These are phyloP conservation scores for Rehmannia glutinosa DNA, from an alignment of 257 asterid species.

Conservation along the genomic window DNA sequence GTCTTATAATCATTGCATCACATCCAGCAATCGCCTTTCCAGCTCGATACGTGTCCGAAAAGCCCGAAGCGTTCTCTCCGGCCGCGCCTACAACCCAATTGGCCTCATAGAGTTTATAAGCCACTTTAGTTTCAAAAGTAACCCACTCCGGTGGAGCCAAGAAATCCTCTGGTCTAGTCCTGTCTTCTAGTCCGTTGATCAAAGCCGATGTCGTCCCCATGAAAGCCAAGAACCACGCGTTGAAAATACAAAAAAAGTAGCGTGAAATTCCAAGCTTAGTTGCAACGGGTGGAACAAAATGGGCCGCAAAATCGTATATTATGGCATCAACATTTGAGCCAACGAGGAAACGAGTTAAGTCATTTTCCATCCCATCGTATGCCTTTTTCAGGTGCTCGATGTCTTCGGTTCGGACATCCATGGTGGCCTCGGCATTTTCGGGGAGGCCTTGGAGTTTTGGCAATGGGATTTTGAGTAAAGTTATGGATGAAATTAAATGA, in stretches of 20 bases:
- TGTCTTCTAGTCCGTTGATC: background rate
- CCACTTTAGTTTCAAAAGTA: background rate
- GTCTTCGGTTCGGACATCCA: background rate
- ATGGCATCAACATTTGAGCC: background rate
- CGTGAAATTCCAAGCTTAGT: background rate
- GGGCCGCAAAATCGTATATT: background rate
- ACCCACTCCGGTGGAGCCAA: slow-evolving; percentile 19
- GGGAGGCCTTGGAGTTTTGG: background rate
- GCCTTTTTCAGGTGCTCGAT: slow-evolving; percentile 6
- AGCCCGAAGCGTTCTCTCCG: background rate
- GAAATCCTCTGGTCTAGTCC: slow-evolving; percentile 10
- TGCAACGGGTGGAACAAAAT: slow-evolving; percentile 2
- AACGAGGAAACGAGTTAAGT: background rate
- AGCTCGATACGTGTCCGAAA: background rate
- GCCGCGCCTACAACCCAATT: background rate
- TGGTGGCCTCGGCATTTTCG: background rate
- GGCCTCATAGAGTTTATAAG: background rate
- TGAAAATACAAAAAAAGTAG: background rate
- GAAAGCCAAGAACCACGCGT: slow-evolving; percentile 4
- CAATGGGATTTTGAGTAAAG: background rate
- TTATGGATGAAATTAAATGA: background rate
- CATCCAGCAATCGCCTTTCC: background rate
- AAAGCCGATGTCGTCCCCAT: background rate
- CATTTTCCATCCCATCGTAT: background rate
- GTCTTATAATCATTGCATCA: background rate